Conservation (phyloP, 768 basidiomycete species). For the Collybia mongolica region DNA sequence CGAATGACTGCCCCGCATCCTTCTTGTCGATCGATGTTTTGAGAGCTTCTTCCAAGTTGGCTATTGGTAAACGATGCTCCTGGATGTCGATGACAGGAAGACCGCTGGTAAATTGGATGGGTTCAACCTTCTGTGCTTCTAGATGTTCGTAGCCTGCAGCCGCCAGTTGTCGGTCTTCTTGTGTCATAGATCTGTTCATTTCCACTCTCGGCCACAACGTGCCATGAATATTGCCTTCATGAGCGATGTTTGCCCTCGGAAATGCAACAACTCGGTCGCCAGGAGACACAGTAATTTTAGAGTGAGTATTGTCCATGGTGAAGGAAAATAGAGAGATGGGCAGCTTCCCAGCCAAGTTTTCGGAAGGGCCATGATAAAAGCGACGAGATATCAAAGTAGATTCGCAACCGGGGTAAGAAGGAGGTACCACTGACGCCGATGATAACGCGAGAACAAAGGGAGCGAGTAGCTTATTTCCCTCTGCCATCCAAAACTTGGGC, state of each 20-base stretch:
- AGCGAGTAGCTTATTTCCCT: too few species aligned
- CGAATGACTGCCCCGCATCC: constrained; percentile 48
- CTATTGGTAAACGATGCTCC: constrained; percentile 51
- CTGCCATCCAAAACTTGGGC: too few species aligned
- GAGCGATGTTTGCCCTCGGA: constrained; percentile 34
- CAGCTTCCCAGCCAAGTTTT: neutral
- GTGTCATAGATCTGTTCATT: constrained; percentile 62
- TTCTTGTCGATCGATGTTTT: constrained; percentile 51
- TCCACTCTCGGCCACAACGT: constrained; percentile 48
- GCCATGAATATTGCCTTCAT: constrained; percentile 36
- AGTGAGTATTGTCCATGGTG: constrained; percentile 17
- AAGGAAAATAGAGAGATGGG: constrained; percentile 3
- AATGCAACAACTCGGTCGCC: constrained; percentile 48
- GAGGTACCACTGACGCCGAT: too few species aligned
- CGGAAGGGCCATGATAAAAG: neutral
- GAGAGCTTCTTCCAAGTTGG: constrained; percentile 37
- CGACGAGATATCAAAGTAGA: neutral
- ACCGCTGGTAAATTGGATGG: constrained; percentile 21
- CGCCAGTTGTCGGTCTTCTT: constrained; percentile 64
- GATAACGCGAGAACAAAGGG: too few species aligned
- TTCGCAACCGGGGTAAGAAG: neutral
- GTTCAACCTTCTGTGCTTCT: constrained; percentile 39
- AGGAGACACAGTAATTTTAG: constrained; percentile 13
- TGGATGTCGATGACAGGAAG: constrained; percentile 52
- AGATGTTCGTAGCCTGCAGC: constrained; percentile 71